Evolutionary conservation across 768 basidiomycete species (phyloP).

Genomic region (Leccinum subgranulosum): DNA sequence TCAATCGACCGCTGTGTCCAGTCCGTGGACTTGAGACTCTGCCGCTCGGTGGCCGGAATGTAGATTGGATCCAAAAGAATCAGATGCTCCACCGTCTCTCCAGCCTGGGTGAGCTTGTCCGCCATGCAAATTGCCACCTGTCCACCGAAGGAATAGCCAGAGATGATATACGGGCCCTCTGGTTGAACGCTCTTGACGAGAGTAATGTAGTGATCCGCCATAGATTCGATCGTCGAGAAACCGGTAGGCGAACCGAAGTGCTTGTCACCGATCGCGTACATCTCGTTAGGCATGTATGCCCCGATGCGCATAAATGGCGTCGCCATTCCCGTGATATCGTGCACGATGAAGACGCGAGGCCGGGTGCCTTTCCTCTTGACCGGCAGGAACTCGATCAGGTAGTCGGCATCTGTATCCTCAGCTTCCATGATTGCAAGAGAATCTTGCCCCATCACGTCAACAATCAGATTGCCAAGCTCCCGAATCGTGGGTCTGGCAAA

Average conservation of each 20-base stretch:
- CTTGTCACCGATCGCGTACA: constrained; percentile 32
- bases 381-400: constrained; percentile 28
- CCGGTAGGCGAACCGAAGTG: constrained; percentile 29
- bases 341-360: constrained; percentile 28
- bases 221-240: constrained; percentile 28
- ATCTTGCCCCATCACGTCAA: constrained; percentile 9
- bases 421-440: too few relatives aligned
- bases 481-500: constrained; percentile 23
- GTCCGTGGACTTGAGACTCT: constrained; percentile 29
- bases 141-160: constrained; percentile 30
- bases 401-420: constrained; percentile 9
- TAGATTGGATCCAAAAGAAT: constrained; percentile 31
- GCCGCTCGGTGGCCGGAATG: constrained; percentile 26
- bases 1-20: constrained; percentile 31
- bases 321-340: constrained; percentile 32
- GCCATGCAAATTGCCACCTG: constrained; percentile 29
- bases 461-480: constrained; percentile 24
- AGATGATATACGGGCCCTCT: constrained; percentile 25
- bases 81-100: constrained; percentile 24
- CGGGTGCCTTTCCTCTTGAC: constrained; percentile 31
- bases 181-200: constrained; percentile 27
- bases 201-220: constrained; percentile 32
- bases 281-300: constrained; percentile 31
- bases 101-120: constrained; percentile 21
- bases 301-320: constrained; percentile 33